Evolutionary conservation across 129 eudicot species (phyloP).

Genomic region (Flaveria trinervia): DNA sequence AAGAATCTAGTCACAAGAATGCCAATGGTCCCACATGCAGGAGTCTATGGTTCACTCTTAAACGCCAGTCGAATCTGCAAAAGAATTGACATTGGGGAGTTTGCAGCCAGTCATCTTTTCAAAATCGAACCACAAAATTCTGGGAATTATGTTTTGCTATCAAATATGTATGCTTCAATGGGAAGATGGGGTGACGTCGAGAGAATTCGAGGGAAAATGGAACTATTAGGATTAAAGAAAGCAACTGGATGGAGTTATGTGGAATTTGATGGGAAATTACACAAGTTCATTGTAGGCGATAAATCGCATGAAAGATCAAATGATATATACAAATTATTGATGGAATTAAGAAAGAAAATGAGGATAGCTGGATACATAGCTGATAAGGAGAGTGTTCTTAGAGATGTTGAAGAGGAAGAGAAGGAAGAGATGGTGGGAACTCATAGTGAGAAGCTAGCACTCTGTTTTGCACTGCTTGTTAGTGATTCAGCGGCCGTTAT

Average conservation of each 20-base stretch:
- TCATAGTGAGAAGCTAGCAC: constrained; percentile 87
- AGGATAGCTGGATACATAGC: constrained; percentile 54
- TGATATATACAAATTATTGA: constrained; percentile 48
- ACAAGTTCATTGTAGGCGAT: constrained; percentile 77
- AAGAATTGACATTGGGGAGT: constrained; percentile 70
- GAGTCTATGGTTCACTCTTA: constrained; percentile 75
- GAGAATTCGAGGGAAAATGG: constrained; percentile 56
- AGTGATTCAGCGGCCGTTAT: constrained; percentile 50
- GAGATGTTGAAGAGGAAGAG: constrained; percentile 89
- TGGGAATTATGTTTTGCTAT: constrained; percentile 78
- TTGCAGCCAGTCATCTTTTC: constrained; percentile 70
- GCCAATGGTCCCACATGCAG: constrained; percentile 79
- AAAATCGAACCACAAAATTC: constrained; percentile 78
- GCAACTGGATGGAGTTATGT: constrained; percentile 79
- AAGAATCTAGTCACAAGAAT: constrained; percentile 50
- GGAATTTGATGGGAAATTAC: constrained; percentile 56
- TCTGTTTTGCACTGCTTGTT: constrained; percentile 77
- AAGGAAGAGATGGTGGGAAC: constrained; percentile 86
- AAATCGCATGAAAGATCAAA: constrained; percentile 59
- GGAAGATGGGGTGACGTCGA: constrained; percentile 75
- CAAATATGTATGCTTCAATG: constrained; percentile 70
- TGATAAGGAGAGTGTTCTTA: constrained; percentile 63
- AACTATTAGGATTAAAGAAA: constrained; percentile 49
- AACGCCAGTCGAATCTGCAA: constrained; percentile 74
- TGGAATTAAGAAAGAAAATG: constrained; percentile 62